phyloP scores from a whole-genome alignment of 2,329 filamentous ascomycete genomes.

The Sclerotinia borealis region DNA sequence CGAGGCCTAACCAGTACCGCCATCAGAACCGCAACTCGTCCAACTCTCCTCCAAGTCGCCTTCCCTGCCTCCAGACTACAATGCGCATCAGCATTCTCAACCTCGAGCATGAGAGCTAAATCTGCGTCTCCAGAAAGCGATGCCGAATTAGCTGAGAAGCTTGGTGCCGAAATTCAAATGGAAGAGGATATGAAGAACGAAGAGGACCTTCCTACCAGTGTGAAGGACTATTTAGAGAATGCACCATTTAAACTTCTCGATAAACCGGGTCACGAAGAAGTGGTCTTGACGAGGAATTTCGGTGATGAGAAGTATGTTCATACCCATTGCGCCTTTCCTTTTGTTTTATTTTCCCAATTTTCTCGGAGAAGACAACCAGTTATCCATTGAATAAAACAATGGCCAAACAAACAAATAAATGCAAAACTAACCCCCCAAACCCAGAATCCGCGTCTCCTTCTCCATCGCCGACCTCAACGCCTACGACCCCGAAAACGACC shows the following conservation, averaged over 20 bases:
- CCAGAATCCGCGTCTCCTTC: slow-evolving; percentile 72
- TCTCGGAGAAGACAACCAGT: slow-evolving; percentile 21
- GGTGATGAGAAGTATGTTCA: slow-evolving; percentile 80
- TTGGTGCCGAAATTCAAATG: slow-evolving; percentile 75
- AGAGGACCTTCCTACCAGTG: slow-evolving; percentile 65
- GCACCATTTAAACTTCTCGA: slow-evolving; percentile 80
- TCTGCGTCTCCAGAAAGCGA: slow-evolving; percentile 47
- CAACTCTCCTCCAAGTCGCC: slow-evolving; percentile 27
- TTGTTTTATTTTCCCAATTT: slow-evolving; percentile 29
- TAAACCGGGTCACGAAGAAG: slow-evolving; percentile 76
- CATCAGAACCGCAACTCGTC: slow-evolving; percentile 37
- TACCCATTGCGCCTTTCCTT: not conserved
- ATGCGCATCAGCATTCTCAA: slow-evolving; percentile 32
- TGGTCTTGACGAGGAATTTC: slow-evolving; percentile 74
- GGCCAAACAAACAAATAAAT: not conserved
- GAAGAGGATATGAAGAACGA: slow-evolving; percentile 72
- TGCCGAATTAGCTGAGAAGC: slow-evolving; percentile 77
- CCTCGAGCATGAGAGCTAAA: slow-evolving; percentile 38
- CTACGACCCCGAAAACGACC: slow-evolving; percentile 51
- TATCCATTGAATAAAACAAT: not conserved
- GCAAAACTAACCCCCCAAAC: too few species aligned
- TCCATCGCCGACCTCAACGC: slow-evolving; percentile 76
- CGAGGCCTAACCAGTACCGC: slow-evolving; percentile 50
- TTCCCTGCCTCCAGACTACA: slow-evolving; percentile 27
- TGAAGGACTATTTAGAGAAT: slow-evolving; percentile 85